Percentiles rank a stretch among this genome's conserved stretches.
phyloP scores from a whole-genome alignment of 441 rosid species.

The Isatis lusitanica region DNA sequence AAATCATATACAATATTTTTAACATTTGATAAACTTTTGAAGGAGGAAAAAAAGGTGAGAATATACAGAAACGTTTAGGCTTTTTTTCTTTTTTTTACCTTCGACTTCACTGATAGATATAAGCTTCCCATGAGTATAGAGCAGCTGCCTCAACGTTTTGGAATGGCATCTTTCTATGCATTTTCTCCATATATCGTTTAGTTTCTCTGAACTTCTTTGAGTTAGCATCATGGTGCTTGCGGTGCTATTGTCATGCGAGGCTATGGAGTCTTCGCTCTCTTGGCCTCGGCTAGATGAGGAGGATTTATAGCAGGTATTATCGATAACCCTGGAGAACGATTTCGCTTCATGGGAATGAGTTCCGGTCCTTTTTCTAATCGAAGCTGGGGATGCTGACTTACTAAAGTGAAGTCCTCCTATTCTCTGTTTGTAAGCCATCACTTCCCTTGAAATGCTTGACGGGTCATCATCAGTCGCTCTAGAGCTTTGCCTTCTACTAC shows the following conservation, averaged over 20 bases:
- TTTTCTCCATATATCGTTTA: constrained; percentile 70
- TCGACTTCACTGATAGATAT: constrained; percentile 78
- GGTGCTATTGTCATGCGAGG: constrained; percentile 45
- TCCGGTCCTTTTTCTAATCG: constrained; percentile 50
- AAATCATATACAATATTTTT: constrained; percentile 15
- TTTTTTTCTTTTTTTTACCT: constrained; percentile 44
- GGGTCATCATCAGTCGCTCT: constrained; percentile 83
- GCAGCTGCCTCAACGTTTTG: constrained; percentile 80
- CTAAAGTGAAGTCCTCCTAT: constrained; percentile 50
- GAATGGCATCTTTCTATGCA: constrained; percentile 93
- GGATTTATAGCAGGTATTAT: constrained; percentile 43
- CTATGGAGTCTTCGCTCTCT: constrained; percentile 43
- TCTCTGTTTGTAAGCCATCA: constrained; percentile 52
- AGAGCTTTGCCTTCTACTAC: constrained; percentile 86
- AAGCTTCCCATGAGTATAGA: constrained; percentile 77
- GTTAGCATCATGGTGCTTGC: constrained; percentile 49
- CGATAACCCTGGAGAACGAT: constrained; percentile 38
- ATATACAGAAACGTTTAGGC: constrained; percentile 12
- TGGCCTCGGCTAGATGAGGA: constrained; percentile 41
- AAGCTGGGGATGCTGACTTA: constrained; percentile 61
- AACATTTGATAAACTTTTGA: background rate
- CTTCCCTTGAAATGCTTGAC: constrained; percentile 72
- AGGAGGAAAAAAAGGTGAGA: background rate
- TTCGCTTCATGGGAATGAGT: constrained; percentile 46
- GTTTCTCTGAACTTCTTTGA: constrained; percentile 58